Conservation (phyloP, 495 filamentous ascomycete genomes). For the Hypomontagnella monticulosa region DNA sequence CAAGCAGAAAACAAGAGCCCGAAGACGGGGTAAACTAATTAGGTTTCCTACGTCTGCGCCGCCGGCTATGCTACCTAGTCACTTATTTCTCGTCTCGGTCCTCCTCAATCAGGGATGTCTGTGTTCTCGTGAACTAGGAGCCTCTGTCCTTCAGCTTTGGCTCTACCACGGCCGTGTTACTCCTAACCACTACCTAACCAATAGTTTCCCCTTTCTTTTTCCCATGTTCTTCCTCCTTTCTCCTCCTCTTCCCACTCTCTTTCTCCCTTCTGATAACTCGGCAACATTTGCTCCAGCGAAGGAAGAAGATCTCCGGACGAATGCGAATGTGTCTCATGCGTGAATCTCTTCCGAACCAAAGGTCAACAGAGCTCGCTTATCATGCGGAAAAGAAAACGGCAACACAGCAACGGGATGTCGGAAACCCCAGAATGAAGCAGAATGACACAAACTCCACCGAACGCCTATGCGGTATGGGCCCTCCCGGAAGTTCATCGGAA, state of each 20-base stretch:
- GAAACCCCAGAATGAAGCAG: background rate
- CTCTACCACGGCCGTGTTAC: background rate
- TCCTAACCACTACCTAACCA: conserved; percentile 20
- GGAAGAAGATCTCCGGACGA: conserved; percentile 3
- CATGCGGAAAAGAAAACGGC: conserved; percentile 22
- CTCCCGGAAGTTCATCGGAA: conserved; percentile 23
- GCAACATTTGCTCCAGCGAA: conserved; percentile 5
- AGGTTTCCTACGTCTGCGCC: conserved; percentile 42
- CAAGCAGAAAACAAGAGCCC: background rate
- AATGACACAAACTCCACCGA: conserved; percentile 36
- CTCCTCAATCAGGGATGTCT: background rate
- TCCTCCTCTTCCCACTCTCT: background rate
- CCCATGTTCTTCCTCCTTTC: background rate
- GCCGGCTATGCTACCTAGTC: conserved; percentile 20
- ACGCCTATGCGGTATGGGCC: conserved; percentile 42
- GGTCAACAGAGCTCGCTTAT: conserved; percentile 24
- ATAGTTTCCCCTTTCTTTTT: background rate
- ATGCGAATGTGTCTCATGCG: background rate
- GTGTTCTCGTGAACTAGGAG: background rate
- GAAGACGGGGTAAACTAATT: conserved; percentile 28
- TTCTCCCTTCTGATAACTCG: conserved; percentile 8
- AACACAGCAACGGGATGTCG: conserved; percentile 10
- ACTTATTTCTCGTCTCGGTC: conserved; percentile 17
- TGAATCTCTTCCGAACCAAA: conserved; percentile 12
- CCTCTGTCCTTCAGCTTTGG: background rate